Conservation (phyloP, 2,329 filamentous ascomycete genomes). For the Pseudocercospora fuligena region DNA sequence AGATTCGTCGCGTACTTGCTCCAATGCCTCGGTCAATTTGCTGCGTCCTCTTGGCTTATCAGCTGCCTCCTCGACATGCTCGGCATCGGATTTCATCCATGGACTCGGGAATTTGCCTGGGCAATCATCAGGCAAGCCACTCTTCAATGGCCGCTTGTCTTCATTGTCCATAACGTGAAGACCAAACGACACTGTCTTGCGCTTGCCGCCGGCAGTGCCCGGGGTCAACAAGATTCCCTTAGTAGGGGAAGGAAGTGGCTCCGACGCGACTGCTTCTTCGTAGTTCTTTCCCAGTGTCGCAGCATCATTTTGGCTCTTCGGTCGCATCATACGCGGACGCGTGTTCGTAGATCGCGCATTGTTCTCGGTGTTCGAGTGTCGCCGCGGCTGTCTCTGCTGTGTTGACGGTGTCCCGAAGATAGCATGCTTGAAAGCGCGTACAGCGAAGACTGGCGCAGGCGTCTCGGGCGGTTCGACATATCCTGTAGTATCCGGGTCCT, state of each 20-base stretch:
- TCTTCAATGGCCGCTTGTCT: conserved; percentile 52
- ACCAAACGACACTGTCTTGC: conserved; percentile 67
- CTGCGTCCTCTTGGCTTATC: conserved; percentile 42
- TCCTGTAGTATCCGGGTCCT: conserved; percentile 45
- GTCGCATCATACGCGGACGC: conserved; percentile 36
- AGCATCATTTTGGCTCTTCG: conserved; percentile 38
- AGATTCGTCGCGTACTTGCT: conserved; percentile 50
- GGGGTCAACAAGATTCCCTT: conserved; percentile 68
- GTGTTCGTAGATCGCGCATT: conserved; percentile 29
- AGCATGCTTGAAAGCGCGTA: conserved; percentile 69
- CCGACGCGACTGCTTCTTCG: conserved; percentile 28
- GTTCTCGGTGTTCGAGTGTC: conserved; percentile 38
- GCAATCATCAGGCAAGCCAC: conserved; percentile 53
- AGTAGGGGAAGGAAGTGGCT: conserved; percentile 57
- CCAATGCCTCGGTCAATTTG: conserved; percentile 52
- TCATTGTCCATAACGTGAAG: conserved; percentile 63
- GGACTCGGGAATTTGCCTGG: conserved; percentile 57
- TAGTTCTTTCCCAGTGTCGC: conserved; percentile 21
- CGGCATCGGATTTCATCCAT: conserved; percentile 46
- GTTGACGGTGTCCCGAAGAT: conserved; percentile 67
- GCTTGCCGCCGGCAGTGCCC: conserved; percentile 59
- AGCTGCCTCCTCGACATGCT: conserved; percentile 33
- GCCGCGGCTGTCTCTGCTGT: conserved; percentile 36
- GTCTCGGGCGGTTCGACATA: conserved; percentile 64
- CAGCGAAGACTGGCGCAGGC: conserved; percentile 68